Base-by-base conservation (phyloP, 2,329 filamentous ascomycete genomes). In the Clonostachys sp. region DNA sequence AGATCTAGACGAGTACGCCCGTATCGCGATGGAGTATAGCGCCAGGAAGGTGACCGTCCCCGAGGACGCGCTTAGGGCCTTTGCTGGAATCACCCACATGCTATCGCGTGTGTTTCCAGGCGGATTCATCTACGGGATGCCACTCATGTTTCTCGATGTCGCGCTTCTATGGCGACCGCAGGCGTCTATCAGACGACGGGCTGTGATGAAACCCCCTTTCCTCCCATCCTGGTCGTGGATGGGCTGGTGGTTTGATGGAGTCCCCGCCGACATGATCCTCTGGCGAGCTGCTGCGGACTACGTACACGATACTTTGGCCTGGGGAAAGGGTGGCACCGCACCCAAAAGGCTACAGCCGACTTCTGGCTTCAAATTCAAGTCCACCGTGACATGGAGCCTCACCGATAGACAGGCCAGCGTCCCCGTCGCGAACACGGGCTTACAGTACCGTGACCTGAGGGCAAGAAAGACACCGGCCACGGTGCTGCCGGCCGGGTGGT, bases 141-240 rank as follows among this genome's bases (percentile, higher is more conserved):
- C 71, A 8, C 61, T 72, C 41, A 68, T 71, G 64, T 74, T 74
- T 45, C 56, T 74, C 20, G 71, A 74, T 44, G 61, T 65, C 43
- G 69, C 71, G 8, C 61, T 74, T 18, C 61, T 74, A 24, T 74
- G 71, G 71, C 63, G 69, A 14, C 71, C 71, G 13, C 62, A 68
- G 42, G 68, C 70, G 14, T 70, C 67, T 4, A 67, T 73, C 30
- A 61, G 69, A 24, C 60, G 71, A 16, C 57, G 70, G 18, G 63
- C 64, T 7, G 53, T 67, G 7, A 56, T 64, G 5, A 60, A 62
- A 0, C 59, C 66, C 12, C 62, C 67, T 3, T 69, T 68, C 45
- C 57, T 73, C 6, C 71, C 71, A 1, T 71, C 67, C 5, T 74
- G 71, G 71, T 71, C 69, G 33, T 74, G 71, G 71, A 68, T 74